Base-by-base conservation (phyloP, 2,329 filamentous ascomycete genomes). In the Pseudogymnoascus sp. region DNA sequence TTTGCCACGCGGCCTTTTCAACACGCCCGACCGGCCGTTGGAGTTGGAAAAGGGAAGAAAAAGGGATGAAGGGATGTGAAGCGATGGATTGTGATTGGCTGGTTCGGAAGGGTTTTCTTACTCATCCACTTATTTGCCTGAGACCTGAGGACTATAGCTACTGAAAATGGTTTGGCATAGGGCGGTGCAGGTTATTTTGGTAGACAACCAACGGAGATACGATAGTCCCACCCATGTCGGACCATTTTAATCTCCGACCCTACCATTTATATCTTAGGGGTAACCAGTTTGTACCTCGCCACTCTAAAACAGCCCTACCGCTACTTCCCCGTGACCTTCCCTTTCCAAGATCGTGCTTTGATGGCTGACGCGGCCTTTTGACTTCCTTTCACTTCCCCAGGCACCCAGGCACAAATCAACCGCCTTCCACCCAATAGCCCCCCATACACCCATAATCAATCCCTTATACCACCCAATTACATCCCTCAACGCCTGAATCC, bases 261-360 rank as follows among this genome's bases (percentile, higher is more conserved):
- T 28, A n/a, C 25, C 25, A 51, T 28, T 21, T 25, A 23, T 16
- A 6, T 28, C 14, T 25, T 23, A 23, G 23, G 4, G 23, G 23
- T n/a, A 23, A 23, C 41, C 25, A n/a, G n/a, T 19, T 45, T 57
- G 48, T 57, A 57, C 48, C 48, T 57, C 48, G 48, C 48, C 48
- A 57, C 48, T 57, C 48, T 57, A 57, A 57, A 57, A 57, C 48
- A 57, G 48, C 48, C 48, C 25, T 57, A 57, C 25, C 48, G 48
- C 25, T 57, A 57, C 48, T 13, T 57, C 6, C 5, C 4, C 21
- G 45, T 14, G 3, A 57, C 48, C 8, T 19, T 19, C 25, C 48
- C 11, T 3, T 14, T 7, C 10, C 10, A 6, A 51, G 14, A 54
- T 31, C 25, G 25, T 31, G 25, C 25, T 54, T 54, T 54, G 48